phyloP scores from a whole-genome alignment of 1,139 yeast genomes.

The Geotrichum citri-aurantii region DNA sequence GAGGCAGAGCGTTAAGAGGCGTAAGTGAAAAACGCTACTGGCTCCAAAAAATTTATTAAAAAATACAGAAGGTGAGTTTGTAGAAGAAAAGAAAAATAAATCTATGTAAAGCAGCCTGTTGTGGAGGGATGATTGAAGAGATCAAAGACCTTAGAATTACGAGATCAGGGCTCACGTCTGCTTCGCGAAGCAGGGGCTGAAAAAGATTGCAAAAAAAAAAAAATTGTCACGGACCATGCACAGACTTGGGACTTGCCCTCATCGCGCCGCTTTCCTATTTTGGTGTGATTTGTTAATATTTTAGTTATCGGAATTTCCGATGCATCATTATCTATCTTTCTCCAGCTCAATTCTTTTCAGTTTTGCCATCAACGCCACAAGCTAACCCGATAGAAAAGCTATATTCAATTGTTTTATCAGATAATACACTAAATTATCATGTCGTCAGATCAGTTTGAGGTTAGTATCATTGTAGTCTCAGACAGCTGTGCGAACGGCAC shows the following conservation, averaged over 20 bases:
- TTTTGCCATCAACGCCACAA: neutral
- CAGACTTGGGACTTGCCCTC: neutral
- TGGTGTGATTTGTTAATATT: neutral
- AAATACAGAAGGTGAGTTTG: too few species aligned
- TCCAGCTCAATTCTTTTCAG: neutral
- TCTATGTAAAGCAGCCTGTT: too few species aligned
- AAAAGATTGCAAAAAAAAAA: too few species aligned
- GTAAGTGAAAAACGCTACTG: too few species aligned
- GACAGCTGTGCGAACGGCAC: constrained; percentile 36
- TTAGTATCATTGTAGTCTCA: constrained; percentile 38
- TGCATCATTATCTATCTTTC: too few species aligned
- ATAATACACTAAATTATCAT: neutral
- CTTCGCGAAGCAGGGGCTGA: neutral
- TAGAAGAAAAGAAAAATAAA: too few species aligned
- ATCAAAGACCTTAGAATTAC: too few species aligned
- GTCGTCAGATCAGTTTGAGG: constrained; percentile 18
- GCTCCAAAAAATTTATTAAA: too few species aligned
- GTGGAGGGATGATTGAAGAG: too few species aligned
- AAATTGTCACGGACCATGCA: too few species aligned
- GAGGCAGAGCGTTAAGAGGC: neutral
- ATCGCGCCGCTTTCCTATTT: neutral
- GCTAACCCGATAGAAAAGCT: neutral
- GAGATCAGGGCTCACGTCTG: too few species aligned
- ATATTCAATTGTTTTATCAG: neutral
- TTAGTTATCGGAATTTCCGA: too few species aligned